phyloP scores from a whole-genome alignment of 75 land plant genomes.

The Cupressus sempervirens region DNA sequence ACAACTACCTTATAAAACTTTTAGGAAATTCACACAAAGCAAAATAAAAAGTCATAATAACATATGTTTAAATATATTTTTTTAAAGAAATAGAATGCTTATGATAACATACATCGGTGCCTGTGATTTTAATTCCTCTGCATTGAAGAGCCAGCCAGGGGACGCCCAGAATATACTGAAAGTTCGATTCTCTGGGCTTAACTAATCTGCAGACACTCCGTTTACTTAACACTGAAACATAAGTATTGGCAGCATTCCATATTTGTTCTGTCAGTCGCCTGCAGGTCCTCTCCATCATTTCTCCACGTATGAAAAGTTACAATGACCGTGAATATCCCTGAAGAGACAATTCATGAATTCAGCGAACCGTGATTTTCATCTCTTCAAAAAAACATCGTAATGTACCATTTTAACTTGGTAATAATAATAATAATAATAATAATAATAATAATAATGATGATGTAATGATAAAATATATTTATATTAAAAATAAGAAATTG shows the following conservation, averaged over 20 bases:
- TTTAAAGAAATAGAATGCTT: background rate
- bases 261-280: background rate
- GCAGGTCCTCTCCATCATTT: background rate
- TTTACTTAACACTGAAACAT: background rate
- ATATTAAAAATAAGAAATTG: too few relatives aligned
- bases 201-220: background rate
- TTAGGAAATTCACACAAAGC: background rate
- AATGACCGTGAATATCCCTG: too few relatives aligned
- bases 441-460: too few relatives aligned
- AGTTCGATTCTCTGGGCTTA: background rate
- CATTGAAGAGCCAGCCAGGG: slow-evolving; percentile 30
- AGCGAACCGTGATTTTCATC: too few relatives aligned
- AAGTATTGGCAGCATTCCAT: background rate
- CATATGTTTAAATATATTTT: background rate
- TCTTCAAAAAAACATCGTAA: too few relatives aligned
- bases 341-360: too few relatives aligned
- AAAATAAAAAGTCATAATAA: background rate
- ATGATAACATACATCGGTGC: slow-evolving; percentile 30
- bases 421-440: too few relatives aligned
- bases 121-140: slow-evolving; percentile 30
- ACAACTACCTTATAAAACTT: too few relatives aligned
- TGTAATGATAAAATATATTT: too few relatives aligned
- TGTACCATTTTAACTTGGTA: too few relatives aligned
- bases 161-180: background rate
- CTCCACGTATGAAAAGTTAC: background rate